Percentiles rank a stretch among this genome's conserved stretches.
These are phyloP conservation scores for Colletotrichum tabaci DNA, from an alignment of 2,329 filamentous ascomycete species.

Conservation along the genomic window DNA sequence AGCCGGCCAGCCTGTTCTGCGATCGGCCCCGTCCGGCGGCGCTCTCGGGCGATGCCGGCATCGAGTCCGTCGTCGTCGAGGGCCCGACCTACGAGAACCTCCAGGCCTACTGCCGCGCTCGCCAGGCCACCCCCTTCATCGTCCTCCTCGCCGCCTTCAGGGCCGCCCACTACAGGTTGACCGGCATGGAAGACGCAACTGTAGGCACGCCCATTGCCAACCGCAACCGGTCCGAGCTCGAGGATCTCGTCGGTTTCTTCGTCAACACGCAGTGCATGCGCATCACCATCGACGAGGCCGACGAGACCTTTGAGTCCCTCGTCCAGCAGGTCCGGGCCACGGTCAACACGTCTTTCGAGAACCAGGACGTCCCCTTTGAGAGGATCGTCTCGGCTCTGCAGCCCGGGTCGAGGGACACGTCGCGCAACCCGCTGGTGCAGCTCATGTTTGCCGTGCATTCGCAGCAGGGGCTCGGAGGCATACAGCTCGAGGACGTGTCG, in stretches of 20 bases:
- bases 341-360: conserved; percentile 4
- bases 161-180: conserved; percentile 3
- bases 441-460: conserved; percentile 16
- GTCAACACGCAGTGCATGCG: conserved; percentile 25
- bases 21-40: neutral
- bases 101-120: conserved; percentile 5
- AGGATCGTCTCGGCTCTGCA: conserved; percentile 6
- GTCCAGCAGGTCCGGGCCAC: conserved; percentile 8
- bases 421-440: conserved; percentile 18
- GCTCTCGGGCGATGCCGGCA: neutral
- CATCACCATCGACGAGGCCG: neutral
- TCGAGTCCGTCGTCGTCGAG: neutral
- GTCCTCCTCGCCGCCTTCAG: conserved; percentile 12
- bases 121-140: conserved; percentile 6
- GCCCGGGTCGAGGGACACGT: conserved; percentile 9
- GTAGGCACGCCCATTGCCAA: conserved; percentile 10
- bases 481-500: neutral
- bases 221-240: conserved; percentile 7
- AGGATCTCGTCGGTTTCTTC: conserved; percentile 18
- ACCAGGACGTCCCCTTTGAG: conserved; percentile 20
- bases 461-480: neutral
- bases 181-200: neutral
- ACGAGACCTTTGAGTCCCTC: conserved; percentile 16
- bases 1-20: neutral
- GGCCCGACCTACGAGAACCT: neutral